phyloP scores from a whole-genome alignment of 345 rosid species.

The Capsella bursapastoris region DNA sequence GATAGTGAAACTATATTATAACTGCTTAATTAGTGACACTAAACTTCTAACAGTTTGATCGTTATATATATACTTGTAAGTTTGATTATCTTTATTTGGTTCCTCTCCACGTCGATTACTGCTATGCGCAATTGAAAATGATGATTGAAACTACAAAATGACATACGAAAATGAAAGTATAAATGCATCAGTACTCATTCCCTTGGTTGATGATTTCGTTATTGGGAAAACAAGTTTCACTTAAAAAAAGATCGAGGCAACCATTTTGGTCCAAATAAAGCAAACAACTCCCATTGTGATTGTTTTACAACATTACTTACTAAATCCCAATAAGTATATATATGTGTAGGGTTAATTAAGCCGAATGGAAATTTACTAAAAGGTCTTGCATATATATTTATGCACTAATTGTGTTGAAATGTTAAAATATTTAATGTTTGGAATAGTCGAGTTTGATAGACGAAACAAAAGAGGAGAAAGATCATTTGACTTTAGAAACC shows the following conservation, averaged over 20 bases:
- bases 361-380: not conserved
- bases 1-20: not conserved
- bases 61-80: not conserved
- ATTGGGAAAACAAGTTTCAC: not conserved
- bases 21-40: not conserved
- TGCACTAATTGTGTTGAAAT: no score
- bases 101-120: not conserved
- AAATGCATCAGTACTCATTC: not conserved
- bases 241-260: not conserved
- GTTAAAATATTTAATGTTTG: not conserved
- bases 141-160: not conserved
- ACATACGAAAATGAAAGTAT: conserved; percentile 1
- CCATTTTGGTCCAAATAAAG: not conserved
- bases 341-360: not conserved
- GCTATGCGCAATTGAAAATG: not conserved
- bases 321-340: not conserved
- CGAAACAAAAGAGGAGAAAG: not conserved
- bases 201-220: not conserved
- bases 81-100: not conserved
- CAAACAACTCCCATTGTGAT: not conserved
- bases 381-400: not conserved
- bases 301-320: not conserved
- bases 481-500: not conserved
- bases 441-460: not conserved
- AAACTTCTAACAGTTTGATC: not conserved